Conservation (phyloP, 2,329 filamentous ascomycete genomes). For the Bipolaris zeicola region DNA sequence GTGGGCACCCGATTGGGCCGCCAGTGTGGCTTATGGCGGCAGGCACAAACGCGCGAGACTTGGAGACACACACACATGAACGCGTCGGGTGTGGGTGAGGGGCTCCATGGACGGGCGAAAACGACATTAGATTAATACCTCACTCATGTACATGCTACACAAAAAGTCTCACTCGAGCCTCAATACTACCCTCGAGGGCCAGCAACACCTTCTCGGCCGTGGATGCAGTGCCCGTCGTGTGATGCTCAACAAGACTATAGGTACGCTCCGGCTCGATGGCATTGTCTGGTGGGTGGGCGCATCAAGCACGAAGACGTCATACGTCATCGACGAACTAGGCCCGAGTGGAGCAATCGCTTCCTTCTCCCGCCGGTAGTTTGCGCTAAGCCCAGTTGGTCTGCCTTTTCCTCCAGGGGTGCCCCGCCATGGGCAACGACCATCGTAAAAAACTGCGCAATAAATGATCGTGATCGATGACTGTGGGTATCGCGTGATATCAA, state of each 20-base stretch:
- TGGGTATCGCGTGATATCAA: slow-evolving; percentile 12
- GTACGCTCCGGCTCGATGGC: slow-evolving; percentile 13
- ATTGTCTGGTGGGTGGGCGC: slow-evolving; percentile 8
- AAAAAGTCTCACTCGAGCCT: background rate
- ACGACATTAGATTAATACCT: slow-evolving; percentile 33
- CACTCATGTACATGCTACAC: slow-evolving; percentile 11
- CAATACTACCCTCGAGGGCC: background rate
- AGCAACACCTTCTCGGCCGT: slow-evolving; percentile 33
- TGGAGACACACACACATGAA: background rate
- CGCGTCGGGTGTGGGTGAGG: no score
- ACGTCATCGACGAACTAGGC: slow-evolving; percentile 29
- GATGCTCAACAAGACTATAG: slow-evolving; percentile 6
- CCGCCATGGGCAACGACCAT: slow-evolving; percentile 16
- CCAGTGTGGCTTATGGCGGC: slow-evolving; percentile 11
- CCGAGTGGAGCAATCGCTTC: slow-evolving; percentile 14
- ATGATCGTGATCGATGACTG: slow-evolving; percentile 16
- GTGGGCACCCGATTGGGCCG: slow-evolving; percentile 33
- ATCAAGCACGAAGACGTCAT: slow-evolving; percentile 4
- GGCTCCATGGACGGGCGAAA: background rate
- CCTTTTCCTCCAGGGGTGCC: slow-evolving; percentile 16
- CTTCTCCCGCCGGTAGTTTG: slow-evolving; percentile 30
- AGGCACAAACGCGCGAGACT: slow-evolving; percentile 15
- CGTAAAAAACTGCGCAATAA: slow-evolving; percentile 11
- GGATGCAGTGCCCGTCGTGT: slow-evolving; percentile 18
- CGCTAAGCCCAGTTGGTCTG: slow-evolving; percentile 31